phyloP scores from a whole-genome alignment of 1,284 basidiomycete species.

The Pseudozyma tsukubaensis region DNA sequence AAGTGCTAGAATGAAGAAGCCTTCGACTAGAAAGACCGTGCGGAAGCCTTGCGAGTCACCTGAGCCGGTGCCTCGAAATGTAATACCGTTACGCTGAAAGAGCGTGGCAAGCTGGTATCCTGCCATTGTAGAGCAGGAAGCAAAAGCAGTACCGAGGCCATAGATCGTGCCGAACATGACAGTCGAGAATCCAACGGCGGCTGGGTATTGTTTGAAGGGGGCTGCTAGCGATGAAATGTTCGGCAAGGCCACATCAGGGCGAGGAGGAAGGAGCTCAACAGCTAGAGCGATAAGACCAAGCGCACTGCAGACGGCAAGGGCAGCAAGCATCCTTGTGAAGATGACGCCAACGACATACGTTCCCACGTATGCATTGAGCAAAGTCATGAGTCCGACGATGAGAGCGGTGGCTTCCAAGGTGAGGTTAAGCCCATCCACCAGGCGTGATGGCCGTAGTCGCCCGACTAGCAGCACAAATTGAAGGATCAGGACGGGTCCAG shows the following conservation, averaged over 20 bases:
- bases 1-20: constrained; percentile 20
- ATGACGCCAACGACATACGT: constrained; percentile 13
- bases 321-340: constrained; percentile 16
- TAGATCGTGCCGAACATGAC: constrained; percentile 18
- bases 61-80: background rate
- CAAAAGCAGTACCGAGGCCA: constrained; percentile 21
- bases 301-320: constrained; percentile 6
- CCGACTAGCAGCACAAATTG: constrained; percentile 23
- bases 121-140: constrained; percentile 11
- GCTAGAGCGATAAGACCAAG: constrained; percentile 16
- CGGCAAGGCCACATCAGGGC: background rate
- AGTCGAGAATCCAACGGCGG: background rate
- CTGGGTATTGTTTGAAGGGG: background rate
- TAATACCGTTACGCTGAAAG: constrained; percentile 9
- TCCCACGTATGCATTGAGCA: constrained; percentile 20
- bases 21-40: constrained; percentile 11
- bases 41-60: constrained; percentile 6
- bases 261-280: constrained; percentile 10
- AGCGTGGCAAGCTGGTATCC: constrained; percentile 17
- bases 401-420: background rate
- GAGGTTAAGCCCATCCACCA: constrained; percentile 6
- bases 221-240: background rate
- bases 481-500: constrained; percentile 16
- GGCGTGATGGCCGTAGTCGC: background rate
- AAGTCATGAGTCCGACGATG: constrained; percentile 14